Conservation (phyloP, 306 rosid genomes). For the Hippophae tibetana region DNA sequence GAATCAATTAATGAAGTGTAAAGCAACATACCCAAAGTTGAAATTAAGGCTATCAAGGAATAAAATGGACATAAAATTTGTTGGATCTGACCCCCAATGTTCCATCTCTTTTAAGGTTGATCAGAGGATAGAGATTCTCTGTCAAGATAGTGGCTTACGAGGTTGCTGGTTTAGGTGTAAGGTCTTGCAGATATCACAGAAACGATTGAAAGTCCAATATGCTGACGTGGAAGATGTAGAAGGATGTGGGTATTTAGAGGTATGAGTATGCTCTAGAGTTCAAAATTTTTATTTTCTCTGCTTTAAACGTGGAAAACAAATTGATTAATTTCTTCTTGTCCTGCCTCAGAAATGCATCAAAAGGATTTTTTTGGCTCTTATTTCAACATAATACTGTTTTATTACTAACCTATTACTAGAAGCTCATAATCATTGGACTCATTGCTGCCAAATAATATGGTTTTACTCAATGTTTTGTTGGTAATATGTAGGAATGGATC, state of each 20-base stretch:
- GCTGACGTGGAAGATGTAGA: conserved; percentile 50
- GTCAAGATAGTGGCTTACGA: conserved; percentile 78
- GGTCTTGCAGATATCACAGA: conserved; percentile 41
- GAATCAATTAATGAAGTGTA: conserved; percentile 24
- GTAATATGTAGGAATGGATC: conserved; percentile 67
- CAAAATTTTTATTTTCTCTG: conserved; percentile 10
- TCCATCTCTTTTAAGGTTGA: conserved; percentile 34
- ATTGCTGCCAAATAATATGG: background rate
- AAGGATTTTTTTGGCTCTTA: background rate
- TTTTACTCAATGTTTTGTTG: conserved; percentile 12
- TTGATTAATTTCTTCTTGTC: background rate
- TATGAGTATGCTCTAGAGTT: conserved; percentile 17
- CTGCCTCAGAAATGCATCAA: conserved; percentile 2
- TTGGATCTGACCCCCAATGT: conserved; percentile 25
- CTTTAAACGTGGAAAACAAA: conserved; percentile 6
- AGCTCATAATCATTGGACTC: too few species aligned
- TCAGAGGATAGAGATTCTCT: conserved; percentile 58
- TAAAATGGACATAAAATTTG: conserved; percentile 28
- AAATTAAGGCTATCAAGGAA: conserved; percentile 48
- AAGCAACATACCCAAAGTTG: conserved; percentile 44
- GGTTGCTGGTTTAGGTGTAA: conserved; percentile 89
- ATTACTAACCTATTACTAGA: too few species aligned
- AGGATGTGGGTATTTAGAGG: conserved; percentile 48
- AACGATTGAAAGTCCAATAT: conserved; percentile 54
- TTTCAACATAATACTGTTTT: too few species aligned